A percentile compares a stretch with the other conserved stretches of the same genome.
Conservation (phyloP, 345 rosid species). For the Adansonia digitata region DNA sequence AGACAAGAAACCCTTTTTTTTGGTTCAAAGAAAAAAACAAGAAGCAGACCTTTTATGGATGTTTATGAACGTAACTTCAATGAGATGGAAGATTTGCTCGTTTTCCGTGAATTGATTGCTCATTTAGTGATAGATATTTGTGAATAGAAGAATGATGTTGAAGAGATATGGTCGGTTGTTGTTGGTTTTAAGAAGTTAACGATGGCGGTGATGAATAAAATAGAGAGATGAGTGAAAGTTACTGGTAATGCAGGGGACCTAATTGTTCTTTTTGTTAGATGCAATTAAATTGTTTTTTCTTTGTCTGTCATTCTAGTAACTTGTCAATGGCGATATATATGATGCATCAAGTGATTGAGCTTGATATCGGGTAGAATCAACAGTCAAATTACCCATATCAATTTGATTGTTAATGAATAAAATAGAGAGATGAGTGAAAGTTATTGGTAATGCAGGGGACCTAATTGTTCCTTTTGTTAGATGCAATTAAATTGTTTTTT, state of each 20-base stretch:
- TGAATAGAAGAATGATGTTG: too few relatives aligned
- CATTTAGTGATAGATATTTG: background rate
- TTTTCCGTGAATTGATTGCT: background rate
- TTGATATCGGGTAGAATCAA: background rate
- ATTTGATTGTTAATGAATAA: background rate
- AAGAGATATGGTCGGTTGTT: too few relatives aligned
- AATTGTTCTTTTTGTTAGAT: background rate
- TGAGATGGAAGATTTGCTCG: background rate
- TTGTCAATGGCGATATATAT: background rate
- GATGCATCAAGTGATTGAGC: background rate
- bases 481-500: background rate
- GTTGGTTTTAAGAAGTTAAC: too few relatives aligned
- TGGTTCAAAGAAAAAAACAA: background rate
- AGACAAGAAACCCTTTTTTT: background rate
- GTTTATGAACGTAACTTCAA: background rate
- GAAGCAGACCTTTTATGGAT: background rate
- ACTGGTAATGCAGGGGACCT: background rate
- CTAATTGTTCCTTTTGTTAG: background rate
- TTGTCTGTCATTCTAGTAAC: too few relatives aligned
- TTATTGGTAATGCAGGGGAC: background rate
- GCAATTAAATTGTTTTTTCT: background rate
- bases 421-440: background rate
- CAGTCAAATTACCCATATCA: background rate
- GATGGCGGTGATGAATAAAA: background rate
- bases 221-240: background rate